Base-by-base conservation (phyloP, 345 rosid genomes). In the Eucalyptus leucophloia region DNA sequence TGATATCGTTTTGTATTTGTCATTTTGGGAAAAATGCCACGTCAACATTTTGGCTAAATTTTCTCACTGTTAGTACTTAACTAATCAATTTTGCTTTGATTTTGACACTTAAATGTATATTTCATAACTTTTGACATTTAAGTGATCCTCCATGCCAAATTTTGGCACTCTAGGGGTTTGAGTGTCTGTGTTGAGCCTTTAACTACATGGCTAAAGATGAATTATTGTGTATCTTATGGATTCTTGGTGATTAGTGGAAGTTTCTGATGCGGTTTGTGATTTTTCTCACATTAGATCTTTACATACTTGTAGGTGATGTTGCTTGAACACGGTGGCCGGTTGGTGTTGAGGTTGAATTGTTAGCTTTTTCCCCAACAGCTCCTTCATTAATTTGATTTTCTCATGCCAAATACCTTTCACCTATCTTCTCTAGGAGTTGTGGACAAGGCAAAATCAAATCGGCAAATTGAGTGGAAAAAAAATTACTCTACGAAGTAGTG, bases 1-100 rank as follows among this genome's bases (percentile, higher is more conserved):
- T 0, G 2, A 53, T 0, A 0, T 21, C 0, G 4, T 53, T 19
- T 53, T 53, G 58, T 5, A 53, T 21, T 53, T 53, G n/a, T n/a
- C n/a, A 9, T 21, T 11, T 53, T 0, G 24, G 2, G 11, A 8
- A 19, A 53, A 53, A 53, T 21, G 11, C 11, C 58, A 53, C 2
- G 2, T 53, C 2, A 8, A 9, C 26, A 53, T 53, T 53, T 53
- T 53, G 0, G 26, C 2, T 21, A 3, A 2, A 53, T 21, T 53
- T 53, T 19, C 4, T 21, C 58, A 53, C 2, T 1, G 0, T 21
- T 53, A 53, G 58, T 26, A 53, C 58, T 53, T 53, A 21, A 53
- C 11, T 4, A 4, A 53, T 53, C 11, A 4, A 53, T 53, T 53
- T 19, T 53, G 26, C 58, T 53, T 2, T 4, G 1, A 53, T 8